phyloP scores from a whole-genome alignment of 805 yeast species.

The Metschnikowia similis region DNA sequence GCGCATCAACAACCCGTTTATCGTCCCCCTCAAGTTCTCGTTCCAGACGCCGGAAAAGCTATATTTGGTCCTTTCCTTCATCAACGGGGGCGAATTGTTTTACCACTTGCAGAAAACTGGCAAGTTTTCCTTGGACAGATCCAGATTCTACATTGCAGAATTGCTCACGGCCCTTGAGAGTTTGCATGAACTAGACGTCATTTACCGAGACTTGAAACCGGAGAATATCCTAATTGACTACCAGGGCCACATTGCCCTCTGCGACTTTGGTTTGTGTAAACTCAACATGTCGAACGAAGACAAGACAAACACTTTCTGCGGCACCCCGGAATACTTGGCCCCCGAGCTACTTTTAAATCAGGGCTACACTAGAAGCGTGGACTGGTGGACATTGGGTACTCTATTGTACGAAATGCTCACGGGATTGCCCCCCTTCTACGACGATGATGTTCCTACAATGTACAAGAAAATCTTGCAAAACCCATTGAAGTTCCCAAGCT shows the following conservation, averaged over 20 bases:
- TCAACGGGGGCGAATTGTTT: conserved; percentile 95
- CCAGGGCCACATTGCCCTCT: conserved; percentile 95
- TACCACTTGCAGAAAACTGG: conserved; percentile 92
- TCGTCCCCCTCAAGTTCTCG: conserved; percentile 92
- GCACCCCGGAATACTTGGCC: conserved; percentile 96
- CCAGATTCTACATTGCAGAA: conserved; percentile 93
- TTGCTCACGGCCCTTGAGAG: conserved; percentile 89
- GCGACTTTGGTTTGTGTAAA: conserved; percentile 96
- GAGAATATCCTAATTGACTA: conserved; percentile 92
- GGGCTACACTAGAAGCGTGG: conserved; percentile 93
- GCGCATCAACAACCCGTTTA: conserved; percentile 88
- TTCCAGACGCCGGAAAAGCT: conserved; percentile 97
- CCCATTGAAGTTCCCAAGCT: conserved; percentile 83
- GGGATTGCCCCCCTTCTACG: conserved; percentile 95
- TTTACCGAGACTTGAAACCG: conserved; percentile 93
- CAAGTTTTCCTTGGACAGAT: conserved; percentile 78
- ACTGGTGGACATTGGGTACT: conserved; percentile 98
- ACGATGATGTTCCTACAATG: conserved; percentile 90
- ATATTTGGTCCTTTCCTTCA: conserved; percentile 84
- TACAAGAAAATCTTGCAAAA: conserved; percentile 88
- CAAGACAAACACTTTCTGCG: conserved; percentile 90
- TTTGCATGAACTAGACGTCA: conserved; percentile 84
- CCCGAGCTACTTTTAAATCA: conserved; percentile 89
- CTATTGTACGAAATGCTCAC: conserved; percentile 93
- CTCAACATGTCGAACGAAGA: conserved; percentile 89